Percentiles rank a stretch among this genome's conserved stretches.
Evolutionary conservation across 2,329 filamentous ascomycete genomes (phyloP).

Genomic region (Beauveria varroae): DNA sequence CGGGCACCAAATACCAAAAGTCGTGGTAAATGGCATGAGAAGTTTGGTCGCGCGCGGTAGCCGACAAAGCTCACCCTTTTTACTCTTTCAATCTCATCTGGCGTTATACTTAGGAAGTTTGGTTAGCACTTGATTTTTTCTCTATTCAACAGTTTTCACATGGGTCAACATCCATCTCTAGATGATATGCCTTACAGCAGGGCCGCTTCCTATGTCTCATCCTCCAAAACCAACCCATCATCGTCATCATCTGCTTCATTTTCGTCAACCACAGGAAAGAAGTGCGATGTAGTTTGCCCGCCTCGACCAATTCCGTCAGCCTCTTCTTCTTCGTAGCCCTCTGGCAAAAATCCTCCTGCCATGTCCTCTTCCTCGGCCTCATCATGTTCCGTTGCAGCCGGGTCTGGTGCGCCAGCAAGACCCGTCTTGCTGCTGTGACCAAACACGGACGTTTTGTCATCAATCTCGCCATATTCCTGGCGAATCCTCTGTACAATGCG

Average conservation of each 20-base stretch:
- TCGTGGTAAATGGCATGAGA: constrained; percentile 54
- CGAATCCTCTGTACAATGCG: constrained; percentile 71
- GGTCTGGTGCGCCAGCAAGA: constrained; percentile 13
- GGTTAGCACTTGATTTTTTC: too few species aligned
- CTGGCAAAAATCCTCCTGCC: constrained; percentile 55
- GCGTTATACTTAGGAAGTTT: too few species aligned
- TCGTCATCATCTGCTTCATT: constrained; percentile 30
- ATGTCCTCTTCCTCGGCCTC: constrained; percentile 37
- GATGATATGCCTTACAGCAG: too few species aligned
- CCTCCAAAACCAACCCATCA: constrained; percentile 13
- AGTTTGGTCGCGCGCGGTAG: constrained; percentile 42
- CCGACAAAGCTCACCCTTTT: neutral
- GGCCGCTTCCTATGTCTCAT: neutral
- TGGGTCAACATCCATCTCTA: too few species aligned
- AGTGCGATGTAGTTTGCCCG: constrained; percentile 32
- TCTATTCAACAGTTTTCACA: too few species aligned
- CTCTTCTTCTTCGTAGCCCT: constrained; percentile 42
- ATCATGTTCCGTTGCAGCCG: constrained; percentile 14
- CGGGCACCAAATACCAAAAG: constrained; percentile 19
- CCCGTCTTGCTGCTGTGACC: constrained; percentile 36
- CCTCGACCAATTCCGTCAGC: constrained; percentile 26
- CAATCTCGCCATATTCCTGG: constrained; percentile 64
- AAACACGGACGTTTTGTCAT: constrained; percentile 44
- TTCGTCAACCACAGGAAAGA: constrained; percentile 40
- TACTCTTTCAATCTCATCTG: neutral